Conservation (phyloP, 2,329 filamentous ascomycete species). For the Talaromyces atroroseus region DNA sequence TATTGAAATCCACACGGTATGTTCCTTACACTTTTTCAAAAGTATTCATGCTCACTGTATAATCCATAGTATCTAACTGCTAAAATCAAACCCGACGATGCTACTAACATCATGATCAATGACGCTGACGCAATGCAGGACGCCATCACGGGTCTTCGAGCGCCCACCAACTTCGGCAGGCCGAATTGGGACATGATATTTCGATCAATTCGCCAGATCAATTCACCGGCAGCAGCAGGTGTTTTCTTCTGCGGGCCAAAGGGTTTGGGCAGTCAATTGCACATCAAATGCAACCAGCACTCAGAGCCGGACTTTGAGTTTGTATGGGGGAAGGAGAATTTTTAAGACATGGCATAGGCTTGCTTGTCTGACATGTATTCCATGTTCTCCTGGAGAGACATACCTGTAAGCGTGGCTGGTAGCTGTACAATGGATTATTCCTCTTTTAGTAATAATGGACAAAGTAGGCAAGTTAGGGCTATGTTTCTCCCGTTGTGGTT, state of each 20-base stretch:
- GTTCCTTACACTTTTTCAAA: background rate
- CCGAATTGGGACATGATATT: constrained; percentile 93
- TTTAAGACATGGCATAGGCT: constrained; percentile 25
- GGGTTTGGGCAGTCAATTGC: constrained; percentile 67
- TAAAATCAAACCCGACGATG: constrained; percentile 79
- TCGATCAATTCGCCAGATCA: constrained; percentile 73
- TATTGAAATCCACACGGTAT: constrained; percentile 68
- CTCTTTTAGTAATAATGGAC: background rate
- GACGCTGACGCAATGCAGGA: constrained; percentile 79
- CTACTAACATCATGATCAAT: constrained; percentile 90
- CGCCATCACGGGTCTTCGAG: constrained; percentile 74
- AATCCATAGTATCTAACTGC: constrained; percentile 64
- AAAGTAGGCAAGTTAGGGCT: background rate
- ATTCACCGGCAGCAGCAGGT: constrained; percentile 65
- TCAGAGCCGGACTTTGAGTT: constrained; percentile 67
- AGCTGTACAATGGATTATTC: background rate
- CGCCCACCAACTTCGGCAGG: constrained; percentile 74
- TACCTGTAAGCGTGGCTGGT: background rate
- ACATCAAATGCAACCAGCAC: constrained; percentile 84
- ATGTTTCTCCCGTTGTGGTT: background rate
- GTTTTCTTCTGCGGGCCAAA: constrained; percentile 87
- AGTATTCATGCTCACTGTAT: background rate
- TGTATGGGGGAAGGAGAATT: constrained; percentile 50
- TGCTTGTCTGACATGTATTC: background rate
- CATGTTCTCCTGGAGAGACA: background rate